phyloP scores from a whole-genome alignment of 805 yeast species.

The Candida corydali region DNA sequence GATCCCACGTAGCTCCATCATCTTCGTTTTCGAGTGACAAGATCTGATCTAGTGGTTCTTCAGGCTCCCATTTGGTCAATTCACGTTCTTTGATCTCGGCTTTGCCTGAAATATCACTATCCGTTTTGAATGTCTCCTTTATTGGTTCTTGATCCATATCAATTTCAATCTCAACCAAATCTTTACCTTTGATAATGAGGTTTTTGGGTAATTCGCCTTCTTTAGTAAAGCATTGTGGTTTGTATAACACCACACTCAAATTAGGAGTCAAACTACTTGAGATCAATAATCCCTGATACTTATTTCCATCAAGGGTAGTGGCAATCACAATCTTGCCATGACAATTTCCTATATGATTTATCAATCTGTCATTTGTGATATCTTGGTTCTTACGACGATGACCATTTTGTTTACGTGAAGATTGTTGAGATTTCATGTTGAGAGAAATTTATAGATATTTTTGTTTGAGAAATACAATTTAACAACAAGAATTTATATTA shows the following conservation, averaged over 20 bases:
- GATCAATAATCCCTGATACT: constrained; percentile 54
- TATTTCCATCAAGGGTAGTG: constrained; percentile 59
- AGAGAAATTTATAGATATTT: neutral
- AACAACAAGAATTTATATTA: neutral
- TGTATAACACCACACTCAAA: constrained; percentile 52
- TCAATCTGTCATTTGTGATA: constrained; percentile 44
- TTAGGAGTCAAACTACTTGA: constrained; percentile 44
- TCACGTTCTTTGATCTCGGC: constrained; percentile 57
- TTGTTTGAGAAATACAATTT: neutral
- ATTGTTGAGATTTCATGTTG: neutral
- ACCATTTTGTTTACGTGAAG: constrained; percentile 13
- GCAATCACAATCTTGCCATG: constrained; percentile 53
- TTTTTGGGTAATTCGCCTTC: constrained; percentile 33
- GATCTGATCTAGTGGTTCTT: constrained; percentile 25
- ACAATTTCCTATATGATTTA: constrained; percentile 52
- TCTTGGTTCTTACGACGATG: constrained; percentile 18
- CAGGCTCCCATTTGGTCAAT: constrained; percentile 83
- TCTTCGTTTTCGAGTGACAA: constrained; percentile 37
- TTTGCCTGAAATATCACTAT: constrained; percentile 69
- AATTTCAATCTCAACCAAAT: constrained; percentile 48
- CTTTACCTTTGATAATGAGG: constrained; percentile 46
- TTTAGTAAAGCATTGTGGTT: constrained; percentile 40
- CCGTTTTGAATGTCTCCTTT: constrained; percentile 61
- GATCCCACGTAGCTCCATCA: constrained; percentile 67
- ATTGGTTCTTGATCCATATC: constrained; percentile 21